Evolutionary conservation across 1,139 yeast genomes (phyloP).

Genomic region (Yamadazyma oceani): DNA sequence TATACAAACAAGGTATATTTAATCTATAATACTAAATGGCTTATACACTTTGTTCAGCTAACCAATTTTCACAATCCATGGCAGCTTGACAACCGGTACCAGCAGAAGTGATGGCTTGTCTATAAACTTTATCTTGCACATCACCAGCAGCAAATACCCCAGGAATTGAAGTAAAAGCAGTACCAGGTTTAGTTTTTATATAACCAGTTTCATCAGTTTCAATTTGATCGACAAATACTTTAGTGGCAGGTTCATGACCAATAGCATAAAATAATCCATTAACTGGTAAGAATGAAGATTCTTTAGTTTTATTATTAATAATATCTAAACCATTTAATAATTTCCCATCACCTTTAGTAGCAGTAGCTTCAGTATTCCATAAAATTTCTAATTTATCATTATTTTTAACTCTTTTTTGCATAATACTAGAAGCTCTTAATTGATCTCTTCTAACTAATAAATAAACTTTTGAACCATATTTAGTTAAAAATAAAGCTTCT

Average conservation of each 20-base stretch:
- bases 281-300: slow-evolving; percentile 66
- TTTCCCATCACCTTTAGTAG: slow-evolving; percentile 92
- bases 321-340: slow-evolving; percentile 59
- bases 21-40: slow-evolving; percentile 1
- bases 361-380: slow-evolving; percentile 81
- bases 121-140: slow-evolving; percentile 92
- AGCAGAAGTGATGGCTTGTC: slow-evolving; percentile 99
- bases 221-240: slow-evolving; percentile 68
- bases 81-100: slow-evolving; percentile 99
- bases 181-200: slow-evolving; percentile 84
- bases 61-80: slow-evolving; percentile 83
- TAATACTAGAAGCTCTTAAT: slow-evolving; percentile 90
- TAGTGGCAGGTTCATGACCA: slow-evolving; percentile 96
- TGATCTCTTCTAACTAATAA: slow-evolving; percentile 91
- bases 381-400: slow-evolving; percentile 89
- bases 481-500: slow-evolving; percentile 94
- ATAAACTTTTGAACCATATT: slow-evolving; percentile 93
- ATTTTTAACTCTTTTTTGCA: slow-evolving; percentile 86
- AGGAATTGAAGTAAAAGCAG: slow-evolving; percentile 79
- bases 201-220: slow-evolving; percentile 88
- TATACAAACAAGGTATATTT: neutral
- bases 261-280: slow-evolving; percentile 97
- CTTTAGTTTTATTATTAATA: slow-evolving; percentile 71
- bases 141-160: slow-evolving; percentile 99
- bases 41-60: slow-evolving; percentile 61